phyloP scores from a whole-genome alignment of 352 stramenopile species.

The Globisporangium orthogonon region DNA sequence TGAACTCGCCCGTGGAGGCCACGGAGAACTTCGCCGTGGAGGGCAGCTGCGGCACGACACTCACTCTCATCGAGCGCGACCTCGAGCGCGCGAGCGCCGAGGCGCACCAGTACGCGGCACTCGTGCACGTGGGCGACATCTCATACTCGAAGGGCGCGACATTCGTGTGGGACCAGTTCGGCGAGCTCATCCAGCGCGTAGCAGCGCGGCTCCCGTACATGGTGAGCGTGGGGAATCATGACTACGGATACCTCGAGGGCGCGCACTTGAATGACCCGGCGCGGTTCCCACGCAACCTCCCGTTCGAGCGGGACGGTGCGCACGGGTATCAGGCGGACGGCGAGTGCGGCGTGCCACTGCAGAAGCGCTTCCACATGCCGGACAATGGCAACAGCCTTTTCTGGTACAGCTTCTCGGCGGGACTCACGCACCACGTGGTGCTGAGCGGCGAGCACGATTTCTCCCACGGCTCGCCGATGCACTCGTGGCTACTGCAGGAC shows the following conservation, averaged over 20 bases:
- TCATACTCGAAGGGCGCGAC: constrained; percentile 65
- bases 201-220: constrained; percentile 70
- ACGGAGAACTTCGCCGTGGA: constrained; percentile 13
- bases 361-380: constrained; percentile 72
- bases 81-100: background rate
- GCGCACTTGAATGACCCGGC: constrained; percentile 8
- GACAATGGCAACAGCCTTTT: constrained; percentile 39
- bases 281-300: constrained; percentile 20
- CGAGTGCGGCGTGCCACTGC: constrained; percentile 79
- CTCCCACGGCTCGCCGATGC: constrained; percentile 74
- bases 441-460: constrained; percentile 91
- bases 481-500: constrained; percentile 85
- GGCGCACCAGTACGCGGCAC: constrained; percentile 35
- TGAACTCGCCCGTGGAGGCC: constrained; percentile 20
- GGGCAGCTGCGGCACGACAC: constrained; percentile 14
- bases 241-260: constrained; percentile 28
- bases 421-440: constrained; percentile 36
- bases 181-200: constrained; percentile 72
- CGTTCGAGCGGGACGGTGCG: constrained; percentile 25
- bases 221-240: constrained; percentile 48
- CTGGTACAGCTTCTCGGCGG: constrained; percentile 48
- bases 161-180: constrained; percentile 82
- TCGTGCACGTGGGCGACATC: constrained; percentile 83
- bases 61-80: constrained; percentile 11
- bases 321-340: constrained; percentile 44